Evolutionary conservation across 495 filamentous ascomycete genomes (phyloP), one percentile per base, ranked within the genome.

Genomic region (Neurospora sp.): DNA sequence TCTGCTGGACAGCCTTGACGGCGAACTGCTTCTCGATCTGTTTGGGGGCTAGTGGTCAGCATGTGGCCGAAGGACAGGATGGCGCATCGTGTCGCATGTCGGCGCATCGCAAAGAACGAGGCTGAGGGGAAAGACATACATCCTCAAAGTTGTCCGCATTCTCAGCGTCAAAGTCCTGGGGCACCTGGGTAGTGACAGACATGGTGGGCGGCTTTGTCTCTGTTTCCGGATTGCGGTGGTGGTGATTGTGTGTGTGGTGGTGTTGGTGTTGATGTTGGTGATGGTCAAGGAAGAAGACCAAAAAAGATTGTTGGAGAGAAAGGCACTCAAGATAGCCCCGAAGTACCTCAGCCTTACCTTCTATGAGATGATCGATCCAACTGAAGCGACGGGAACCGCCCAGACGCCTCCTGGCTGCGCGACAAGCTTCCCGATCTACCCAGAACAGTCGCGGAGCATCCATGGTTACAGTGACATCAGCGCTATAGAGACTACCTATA

Each of bases 21-120:
- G 96, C 96, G 78, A 99, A 99, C 83, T 98, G 96, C 87, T 97
- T 98, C 88, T 99, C 96, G 80, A 99, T 97, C 93, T 99, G 45
- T 16, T 38, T 27, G 31, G 20, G 3, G 1, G 70, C n/a, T 45
- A 69, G 31, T 7, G n/a, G 69, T 72, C 10, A 72, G 70, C 53
- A 6, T 45, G 20, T 1, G 0, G 18, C 4, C 69, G 6, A 22
- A 18, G 41, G 3, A 9, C 59, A n/a, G 39, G 22, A 3, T 6
- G 31, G 35, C 18, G 35, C 45, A 27, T 53, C 10, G 45, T 53
- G 53, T 61, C 22, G 53, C 22, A 61, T 61, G 48, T 59, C 22
- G 72, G 35, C 14, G 68, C 12, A 71, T 14, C 20, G 5, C 18
- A 12, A 31, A 59, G n/a, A 22, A 8, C 48, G 27, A 27, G 53